Evolutionary conservation across 768 basidiomycete genomes (phyloP), one percentile per base, ranked within the genome.

Genomic region (Mycena olivaceomarginata): DNA sequence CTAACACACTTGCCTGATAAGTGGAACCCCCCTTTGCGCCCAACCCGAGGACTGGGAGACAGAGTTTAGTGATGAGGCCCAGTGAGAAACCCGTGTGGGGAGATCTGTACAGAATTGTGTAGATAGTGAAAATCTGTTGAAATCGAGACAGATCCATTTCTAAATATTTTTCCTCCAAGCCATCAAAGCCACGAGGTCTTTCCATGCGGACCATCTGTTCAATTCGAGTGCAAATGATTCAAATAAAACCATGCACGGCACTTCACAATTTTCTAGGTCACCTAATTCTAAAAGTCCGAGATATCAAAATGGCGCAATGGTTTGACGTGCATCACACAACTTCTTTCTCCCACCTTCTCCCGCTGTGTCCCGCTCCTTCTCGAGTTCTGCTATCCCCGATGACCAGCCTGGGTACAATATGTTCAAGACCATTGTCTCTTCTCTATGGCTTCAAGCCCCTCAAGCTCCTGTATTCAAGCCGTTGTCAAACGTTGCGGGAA

Each of bases 51-150:
- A n/a, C n/a, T n/a, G n/a, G n/a, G n/a, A n/a, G n/a, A n/a, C n/a
- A n/a, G n/a, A n/a, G n/a, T n/a, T n/a, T n/a, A n/a, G n/a, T n/a
- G n/a, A n/a, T n/a, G n/a, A n/a, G n/a, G n/a, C 56, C 56, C 56
- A 57, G 56, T 57, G 56, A 57, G 56, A 57, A 57, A 57, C 56
- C 56, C 56, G 56, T 57, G 56, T 57, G 22, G 56, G 56, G 56
- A 57, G 48, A 51, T 51, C 48, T 51, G 48, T 13, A 51, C 48
- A 51, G 48, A 51, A 51, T 18, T 51, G 48, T 57, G 56, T 57
- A 57, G 56, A 57, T 57, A 57, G 56, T 22, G 56, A 18, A 57
- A 18, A 57, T 57, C 11, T 57, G 18, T 51, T 51, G 48, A 51
- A 51, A 51, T 51, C 48, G 48, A 51, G 48, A 51, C 48, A 51